Base-by-base conservation (phyloP, 1,284 basidiomycete genomes). In the Tilletia caries region DNA sequence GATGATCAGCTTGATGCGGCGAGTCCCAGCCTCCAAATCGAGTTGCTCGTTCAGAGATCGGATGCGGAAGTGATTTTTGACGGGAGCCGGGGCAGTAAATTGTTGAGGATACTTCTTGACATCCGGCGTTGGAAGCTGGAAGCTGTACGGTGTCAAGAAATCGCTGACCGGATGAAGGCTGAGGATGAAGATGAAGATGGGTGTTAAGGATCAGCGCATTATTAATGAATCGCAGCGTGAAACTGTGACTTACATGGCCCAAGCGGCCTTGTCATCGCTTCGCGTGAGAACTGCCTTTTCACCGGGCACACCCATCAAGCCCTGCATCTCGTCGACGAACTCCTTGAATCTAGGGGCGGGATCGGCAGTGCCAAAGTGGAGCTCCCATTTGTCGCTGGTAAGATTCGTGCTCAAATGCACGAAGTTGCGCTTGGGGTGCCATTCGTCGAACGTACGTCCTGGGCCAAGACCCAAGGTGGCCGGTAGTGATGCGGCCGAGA, bases 371-470 rank as follows among this genome's bases (percentile, higher is more conserved):
- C 92, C 93, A 46, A 98, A 83, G 78, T 97, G 92, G 25, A 95
- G 85, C 71, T 90, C 88, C 75, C 90, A 89, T 73, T 91, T 89
- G 32, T 90, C 91, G 66, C 92, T 81, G 18, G 84, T 84, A 65
- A 84, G 80, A 82, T 98, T 95, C 84, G 95, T 93, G 75, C 90
- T 87, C 81, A 94, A 91, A 69, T 97, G 85, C 27, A 95, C 87
- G 76, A 92, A 94, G 54, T 96, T 75, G 66, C 95, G 86, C 84
- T 94, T 93, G 72, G 95, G 95, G 82, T 97, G 95, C 85, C 89
- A 89, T 15, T 80, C 83, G 79, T 97, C 93, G 81, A 94, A 98
- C 0, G 91, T 89, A 12, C 85, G 85, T 76, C 89, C 86, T n/a
- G 58, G 58, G 20, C 58, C 58, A 3, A 62, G 29, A 13, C 58